Base-by-base conservation (phyloP, 805 yeast genomes). In the Sugiyamaella floridensis region DNA sequence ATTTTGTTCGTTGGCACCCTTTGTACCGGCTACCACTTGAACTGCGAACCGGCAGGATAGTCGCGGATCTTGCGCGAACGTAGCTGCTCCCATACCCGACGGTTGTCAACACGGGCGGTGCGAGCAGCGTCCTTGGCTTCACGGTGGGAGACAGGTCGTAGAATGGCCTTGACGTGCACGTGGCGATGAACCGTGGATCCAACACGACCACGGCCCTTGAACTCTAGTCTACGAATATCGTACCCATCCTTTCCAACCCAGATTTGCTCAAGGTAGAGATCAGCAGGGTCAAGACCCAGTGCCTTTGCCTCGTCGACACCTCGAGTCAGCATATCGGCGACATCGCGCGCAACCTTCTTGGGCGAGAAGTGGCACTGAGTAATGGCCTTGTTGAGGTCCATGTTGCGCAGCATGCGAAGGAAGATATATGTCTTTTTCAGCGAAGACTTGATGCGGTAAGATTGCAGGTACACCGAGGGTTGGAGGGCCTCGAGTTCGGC, bases 241-340 rank as follows among this genome's bases (percentile, higher is more conserved):
- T 70, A 64, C 18, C 96, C 96, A 68, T 92, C 98, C 53, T 89
- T 82, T 43, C 97, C 97, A 26, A 82, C 82, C 97, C 97, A 92
- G 54, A 89, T 80, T 63, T 86, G 86, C 44, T 83, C 80, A 52
- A 92, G 78, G 62, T 84, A 87, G 43, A 89, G 67, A 40, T 78
- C 78, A 54, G 83, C 78, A 20, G 81, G 77, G 55, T 82, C 70
- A 55, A 85, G 68, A 2, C 82, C 81, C 58, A 85, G 68, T 41
- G 71, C 72, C 53, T 78, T 72, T 19, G 90, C 89, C 63, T 87
- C 89, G 46, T 79, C 75, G 34, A 87, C 63, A 9, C 95, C 96
- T 48, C 79, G 74, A 62, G 82, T 81, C 56, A 92, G 76, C 69
- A 90, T 71, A 56, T 81, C 85, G 49, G 83, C 90, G 51, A 89